Evolutionary conservation across 331 rosid genomes (phyloP).

Genomic region (Acacia concinna): DNA sequence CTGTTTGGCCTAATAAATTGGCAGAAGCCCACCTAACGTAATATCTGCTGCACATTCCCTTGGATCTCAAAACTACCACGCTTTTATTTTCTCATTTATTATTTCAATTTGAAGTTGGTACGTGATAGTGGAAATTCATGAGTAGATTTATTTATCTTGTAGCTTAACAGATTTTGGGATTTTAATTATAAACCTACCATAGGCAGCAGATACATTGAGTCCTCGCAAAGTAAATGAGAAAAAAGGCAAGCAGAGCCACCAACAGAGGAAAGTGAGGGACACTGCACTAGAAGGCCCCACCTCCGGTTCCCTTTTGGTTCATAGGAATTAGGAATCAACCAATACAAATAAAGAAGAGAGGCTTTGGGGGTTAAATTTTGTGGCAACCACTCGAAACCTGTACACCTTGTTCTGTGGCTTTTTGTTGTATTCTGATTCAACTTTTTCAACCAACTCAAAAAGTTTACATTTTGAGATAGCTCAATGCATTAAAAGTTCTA

Average conservation of each 20-base stretch:
- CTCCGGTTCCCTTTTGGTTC: conserved; percentile 23
- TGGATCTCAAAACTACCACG: conserved; percentile 13
- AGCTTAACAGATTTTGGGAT: conserved; percentile 25
- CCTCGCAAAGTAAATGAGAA: neutral
- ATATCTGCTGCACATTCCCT: conserved; percentile 35
- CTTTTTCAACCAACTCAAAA: conserved; percentile 1
- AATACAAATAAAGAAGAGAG: conserved; percentile 16
- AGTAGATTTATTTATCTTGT: conserved; percentile 8
- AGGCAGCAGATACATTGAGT: conserved; percentile 11
- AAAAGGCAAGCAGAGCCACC: conserved; percentile 29
- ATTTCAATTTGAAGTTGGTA: conserved; percentile 30
- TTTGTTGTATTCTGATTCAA: neutral
- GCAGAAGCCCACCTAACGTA: conserved; percentile 31
- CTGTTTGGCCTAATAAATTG: conserved; percentile 17
- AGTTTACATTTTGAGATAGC: neutral
- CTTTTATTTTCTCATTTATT: conserved; percentile 1
- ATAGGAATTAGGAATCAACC: conserved; percentile 36
- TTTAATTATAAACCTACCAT: conserved; percentile 34
- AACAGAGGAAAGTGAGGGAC: conserved; percentile 22
- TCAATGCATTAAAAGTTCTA: conserved; percentile 12
- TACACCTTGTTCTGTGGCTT: conserved; percentile 13
- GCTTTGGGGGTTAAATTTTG: conserved; percentile 12
- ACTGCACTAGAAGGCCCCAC: conserved; percentile 30
- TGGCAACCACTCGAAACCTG: conserved; percentile 24
- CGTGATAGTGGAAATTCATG: neutral